Evolutionary conservation across 202 grass and related monocot species (phyloP), one percentile per base, ranked within the genome.

Genomic region (Musa balbisiana): DNA sequence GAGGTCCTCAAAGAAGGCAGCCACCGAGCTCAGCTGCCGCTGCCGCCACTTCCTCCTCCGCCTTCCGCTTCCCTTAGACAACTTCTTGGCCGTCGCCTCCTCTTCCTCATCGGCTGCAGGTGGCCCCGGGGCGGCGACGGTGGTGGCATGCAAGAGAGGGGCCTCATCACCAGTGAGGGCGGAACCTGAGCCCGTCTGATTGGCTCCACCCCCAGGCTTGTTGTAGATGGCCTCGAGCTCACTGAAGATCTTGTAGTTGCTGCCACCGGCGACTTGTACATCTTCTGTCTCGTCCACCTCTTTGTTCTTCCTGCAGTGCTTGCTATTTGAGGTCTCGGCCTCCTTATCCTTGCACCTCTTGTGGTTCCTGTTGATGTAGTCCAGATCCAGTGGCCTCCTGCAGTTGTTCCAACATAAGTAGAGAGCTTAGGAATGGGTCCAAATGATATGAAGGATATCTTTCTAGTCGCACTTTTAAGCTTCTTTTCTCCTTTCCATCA

Each of bases 1-100:
- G 51, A 99, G 85, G 8, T 78, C 78, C 80, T 95, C 87, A 72
- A 99, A 99, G 79, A 99, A 99, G 72, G 91, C 84, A 2, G 89
- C 78, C 50, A 92, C 74, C 67, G 89, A 82, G 63, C 75, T 89
- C 72, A 97, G 80, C 74, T 91, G 91, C 75, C 90, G 74, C 83
- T 87, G 90, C 21, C 88, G 86, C 72, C 67, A 64, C 79, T 88
- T 84, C 1, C 83, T 78, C 78, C 69, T 19, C 43, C 78, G n/a
- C 49, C 58, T 50, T 49, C 56, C 8, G 29, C 69, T 29, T 6
- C 78, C 50, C 22, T 78, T 85, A 77, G 29, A 79, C 84, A 9
- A 53, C 6, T 73, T 73, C 49, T 64, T 54, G 11, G 10, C 55
- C 12, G 78, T 59, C 4, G 69, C 21, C 50, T 80, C 69, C 10